A percentile compares a stretch with the other conserved stretches of the same genome.
phyloP scores from a whole-genome alignment of 2,329 filamentous ascomycete genomes.

The Anthostomella pinea region DNA sequence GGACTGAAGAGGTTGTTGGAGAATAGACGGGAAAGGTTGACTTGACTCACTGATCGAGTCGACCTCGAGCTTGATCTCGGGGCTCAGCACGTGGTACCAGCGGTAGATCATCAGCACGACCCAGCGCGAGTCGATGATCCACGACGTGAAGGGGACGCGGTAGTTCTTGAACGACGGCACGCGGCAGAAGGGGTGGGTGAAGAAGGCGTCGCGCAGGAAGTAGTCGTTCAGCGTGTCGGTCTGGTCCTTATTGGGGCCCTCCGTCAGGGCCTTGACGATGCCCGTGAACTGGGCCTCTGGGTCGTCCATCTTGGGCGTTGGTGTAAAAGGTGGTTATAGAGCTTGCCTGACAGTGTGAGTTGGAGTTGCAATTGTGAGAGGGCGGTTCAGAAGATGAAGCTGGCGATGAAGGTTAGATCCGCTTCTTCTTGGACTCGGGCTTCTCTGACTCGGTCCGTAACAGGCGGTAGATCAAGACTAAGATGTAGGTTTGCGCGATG shows the following conservation, averaged over 20 bases:
- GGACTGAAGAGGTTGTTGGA: too few species aligned
- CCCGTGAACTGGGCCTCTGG: slow-evolving; percentile 57
- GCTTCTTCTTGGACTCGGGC: too few species aligned
- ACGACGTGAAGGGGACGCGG: slow-evolving; percentile 38
- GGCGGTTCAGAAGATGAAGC: too few species aligned
- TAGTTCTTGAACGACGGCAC: slow-evolving; percentile 53
- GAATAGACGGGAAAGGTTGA: not conserved
- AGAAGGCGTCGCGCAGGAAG: slow-evolving; percentile 69
- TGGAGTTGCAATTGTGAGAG: not conserved
- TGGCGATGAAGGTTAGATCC: too few species aligned
- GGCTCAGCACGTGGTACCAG: slow-evolving; percentile 83
- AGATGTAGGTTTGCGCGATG: too few species aligned
- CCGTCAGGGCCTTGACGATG: slow-evolving; percentile 67
- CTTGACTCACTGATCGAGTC: slow-evolving; percentile 49
- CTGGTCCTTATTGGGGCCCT: slow-evolving; percentile 65
- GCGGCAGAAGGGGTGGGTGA: slow-evolving; percentile 75
- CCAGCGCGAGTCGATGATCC: slow-evolving; percentile 58
- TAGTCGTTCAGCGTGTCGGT: slow-evolving; percentile 63
- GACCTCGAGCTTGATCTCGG: slow-evolving; percentile 65
- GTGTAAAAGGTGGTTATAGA: not conserved
- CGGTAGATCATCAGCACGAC: slow-evolving; percentile 69
- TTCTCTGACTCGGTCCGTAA: too few species aligned
- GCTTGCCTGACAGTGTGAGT: too few species aligned
- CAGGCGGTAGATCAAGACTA: too few species aligned
- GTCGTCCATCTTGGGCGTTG: slow-evolving; percentile 20